Conservation (phyloP, 2,329 filamentous ascomycete genomes). For the Cadophora luteo-olivacea region DNA sequence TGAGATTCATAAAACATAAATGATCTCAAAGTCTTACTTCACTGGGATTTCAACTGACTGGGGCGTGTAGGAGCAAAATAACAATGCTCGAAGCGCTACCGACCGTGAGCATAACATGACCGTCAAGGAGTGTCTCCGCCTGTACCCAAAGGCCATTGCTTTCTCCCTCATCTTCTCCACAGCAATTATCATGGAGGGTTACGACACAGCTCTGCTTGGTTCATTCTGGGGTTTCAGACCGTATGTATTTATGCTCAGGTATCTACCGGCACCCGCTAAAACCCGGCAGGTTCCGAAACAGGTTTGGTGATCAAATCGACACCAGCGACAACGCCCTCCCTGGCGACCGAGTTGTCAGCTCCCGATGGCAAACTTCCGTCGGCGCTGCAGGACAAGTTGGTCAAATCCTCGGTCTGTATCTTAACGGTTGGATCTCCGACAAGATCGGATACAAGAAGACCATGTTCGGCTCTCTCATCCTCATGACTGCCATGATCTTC, state of each 20-base stretch:
- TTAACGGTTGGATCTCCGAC: slow-evolving; percentile 21
- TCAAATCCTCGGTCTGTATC: slow-evolving; percentile 18
- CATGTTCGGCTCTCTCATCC: slow-evolving; percentile 21
- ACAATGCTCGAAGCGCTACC: slow-evolving; percentile 18
- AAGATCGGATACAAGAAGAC: slow-evolving; percentile 25
- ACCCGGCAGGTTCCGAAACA: slow-evolving; percentile 15
- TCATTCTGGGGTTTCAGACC: slow-evolving; percentile 22
- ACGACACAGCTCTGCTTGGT: slow-evolving; percentile 21
- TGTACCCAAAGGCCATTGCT: slow-evolving; percentile 18
- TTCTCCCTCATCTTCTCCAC: slow-evolving; percentile 22
- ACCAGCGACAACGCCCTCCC: slow-evolving; percentile 10
- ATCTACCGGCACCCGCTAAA: not conserved
- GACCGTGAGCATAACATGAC: slow-evolving; percentile 24
- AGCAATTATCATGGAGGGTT: slow-evolving; percentile 23
- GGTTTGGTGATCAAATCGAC: slow-evolving; percentile 21
- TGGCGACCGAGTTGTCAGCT: slow-evolving; percentile 20
- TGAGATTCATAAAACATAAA: not conserved
- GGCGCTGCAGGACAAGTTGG: slow-evolving; percentile 15
- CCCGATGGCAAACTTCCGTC: slow-evolving; percentile 22
- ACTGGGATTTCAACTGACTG: not conserved
- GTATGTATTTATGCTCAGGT: not conserved
- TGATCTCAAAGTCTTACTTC: not conserved
- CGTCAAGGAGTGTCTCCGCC: slow-evolving; percentile 20
- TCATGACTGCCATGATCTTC: slow-evolving; percentile 52
- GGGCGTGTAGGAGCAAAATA: slow-evolving; percentile 12